Base-by-base conservation (phyloP, 176 grass and related monocot species). In the Musa itinerans region DNA sequence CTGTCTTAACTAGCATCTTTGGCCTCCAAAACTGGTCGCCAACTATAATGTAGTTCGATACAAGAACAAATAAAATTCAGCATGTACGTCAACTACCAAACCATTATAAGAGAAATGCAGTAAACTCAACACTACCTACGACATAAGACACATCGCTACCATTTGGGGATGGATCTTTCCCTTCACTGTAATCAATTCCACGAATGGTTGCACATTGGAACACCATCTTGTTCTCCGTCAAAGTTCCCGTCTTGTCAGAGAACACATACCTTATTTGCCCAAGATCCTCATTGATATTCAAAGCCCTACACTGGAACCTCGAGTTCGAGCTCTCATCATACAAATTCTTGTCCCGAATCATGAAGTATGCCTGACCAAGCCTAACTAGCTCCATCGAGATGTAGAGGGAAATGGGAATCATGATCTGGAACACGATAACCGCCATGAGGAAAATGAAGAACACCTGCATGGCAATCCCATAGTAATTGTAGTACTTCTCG, bases 271-370 rank as follows among this genome's bases (percentile, higher is more conserved):
- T 90, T 69, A 96, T 92, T 78, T 96, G 93, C 52, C 89, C 93
- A n/a, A 96, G 54, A 79, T 96, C 89, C 69, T 96, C 89, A 67
- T 92, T 96, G 81, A 96, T 96, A 76, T 92, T 96, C 69, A 96
- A 79, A 78, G 93, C 87, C 76, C 93, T 88, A 66, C 93, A 96
- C 24, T 96, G 85, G 54, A 96, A 88, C 81, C 73, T 92, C 0
- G 83, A 84, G 55, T 79, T 71, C 69, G 87, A 84, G n/a, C 65
- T 73, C 75, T 90, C 77, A 24, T 92, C 79, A 58, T 90, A 92
- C 77, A 96, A 62, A 63, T 88, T 87, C 8, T 63, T 74, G 74
- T 90, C 89, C 14, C 69, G 63, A 2, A 59, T 76, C 93, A 96
- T 92, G 76, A 96, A 88, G 77, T 83, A 96, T 43, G 89, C 83